These are phyloP conservation scores for Calonectria henricotiae DNA, from an alignment of 2,329 filamentous ascomycete species.

Conservation along the genomic window DNA sequence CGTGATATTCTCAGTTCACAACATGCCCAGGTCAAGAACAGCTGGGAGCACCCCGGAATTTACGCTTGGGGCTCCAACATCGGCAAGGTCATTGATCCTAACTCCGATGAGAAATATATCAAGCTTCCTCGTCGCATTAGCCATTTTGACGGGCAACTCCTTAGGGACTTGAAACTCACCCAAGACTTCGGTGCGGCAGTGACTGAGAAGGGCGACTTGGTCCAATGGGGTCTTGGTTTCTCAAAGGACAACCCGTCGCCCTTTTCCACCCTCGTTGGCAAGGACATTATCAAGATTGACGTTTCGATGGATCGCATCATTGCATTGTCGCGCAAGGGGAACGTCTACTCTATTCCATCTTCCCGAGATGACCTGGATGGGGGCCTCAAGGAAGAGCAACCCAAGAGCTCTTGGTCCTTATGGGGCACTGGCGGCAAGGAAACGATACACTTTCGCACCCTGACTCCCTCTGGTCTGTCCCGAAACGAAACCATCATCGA, in stretches of 20 bases:
- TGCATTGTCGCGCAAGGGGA: constrained; percentile 81
- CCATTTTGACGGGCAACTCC: constrained; percentile 87
- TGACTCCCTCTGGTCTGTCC: constrained; percentile 76
- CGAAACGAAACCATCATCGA: constrained; percentile 83
- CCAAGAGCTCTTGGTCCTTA: constrained; percentile 78
- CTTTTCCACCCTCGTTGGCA: constrained; percentile 82
- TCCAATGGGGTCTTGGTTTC: constrained; percentile 92
- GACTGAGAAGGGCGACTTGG: constrained; percentile 87
- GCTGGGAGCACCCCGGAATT: constrained; percentile 86
- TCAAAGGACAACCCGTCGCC: constrained; percentile 77
- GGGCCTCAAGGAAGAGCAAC: constrained; percentile 75
- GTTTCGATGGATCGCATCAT: constrained; percentile 89
- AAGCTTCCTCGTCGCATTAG: constrained; percentile 85
- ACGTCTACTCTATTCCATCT: constrained; percentile 88
- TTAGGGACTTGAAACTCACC: constrained; percentile 91
- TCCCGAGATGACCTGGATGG: constrained; percentile 79
- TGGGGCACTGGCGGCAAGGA: constrained; percentile 66
- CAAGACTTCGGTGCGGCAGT: constrained; percentile 88
- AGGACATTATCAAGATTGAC: constrained; percentile 82
- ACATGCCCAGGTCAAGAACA: constrained; percentile 89
- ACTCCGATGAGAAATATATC: constrained; percentile 82
- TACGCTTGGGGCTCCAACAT: constrained; percentile 95
- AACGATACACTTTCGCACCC: constrained; percentile 78
- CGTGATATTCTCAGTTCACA: constrained; percentile 86
- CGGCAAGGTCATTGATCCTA: constrained; percentile 88